A percentile compares a stretch with the other conserved stretches of the same genome.
Evolutionary conservation across 306 rosid species (phyloP).

Genomic region (Elaeagnus macrophylla): DNA sequence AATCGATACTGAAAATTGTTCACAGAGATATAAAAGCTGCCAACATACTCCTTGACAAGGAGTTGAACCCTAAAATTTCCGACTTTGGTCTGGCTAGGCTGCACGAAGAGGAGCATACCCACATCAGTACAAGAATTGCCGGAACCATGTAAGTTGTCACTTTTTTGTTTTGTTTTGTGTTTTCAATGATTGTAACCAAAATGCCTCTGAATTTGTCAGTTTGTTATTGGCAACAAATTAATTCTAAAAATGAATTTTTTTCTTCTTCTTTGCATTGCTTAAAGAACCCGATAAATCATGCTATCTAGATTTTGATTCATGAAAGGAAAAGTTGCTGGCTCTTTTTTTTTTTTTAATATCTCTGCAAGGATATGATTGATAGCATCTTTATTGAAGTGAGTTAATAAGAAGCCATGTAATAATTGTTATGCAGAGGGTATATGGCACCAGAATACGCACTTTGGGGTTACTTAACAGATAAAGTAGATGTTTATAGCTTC

Average conservation of each 20-base stretch:
- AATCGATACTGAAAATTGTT: slow-evolving; percentile 49
- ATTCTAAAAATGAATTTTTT: too few species aligned
- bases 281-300: too few species aligned
- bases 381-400: background rate
- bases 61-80: slow-evolving; percentile 55
- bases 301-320: too few species aligned
- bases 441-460: slow-evolving; percentile 72
- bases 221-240: too few species aligned
- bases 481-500: slow-evolving; percentile 58
- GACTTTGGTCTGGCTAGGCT: slow-evolving; percentile 73
- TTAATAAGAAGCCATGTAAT: background rate
- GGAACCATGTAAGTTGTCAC: slow-evolving; percentile 49
- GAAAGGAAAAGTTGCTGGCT: too few species aligned
- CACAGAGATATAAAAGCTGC: slow-evolving; percentile 58
- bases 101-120: slow-evolving; percentile 47
- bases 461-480: slow-evolving; percentile 45
- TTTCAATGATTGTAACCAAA: too few species aligned
- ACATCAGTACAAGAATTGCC: slow-evolving; percentile 47
- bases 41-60: slow-evolving; percentile 41
- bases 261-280: too few species aligned
- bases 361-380: background rate
- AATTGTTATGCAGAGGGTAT: slow-evolving; percentile 44
- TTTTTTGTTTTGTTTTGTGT: slow-evolving; percentile 1
- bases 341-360: too few species aligned
- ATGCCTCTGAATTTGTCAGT: too few species aligned